A percentile compares a stretch with the other conserved stretches of the same genome.
phyloP scores from a whole-genome alignment of 2,329 filamentous ascomycete species.

The Phaeoacremonium minimum region DNA sequence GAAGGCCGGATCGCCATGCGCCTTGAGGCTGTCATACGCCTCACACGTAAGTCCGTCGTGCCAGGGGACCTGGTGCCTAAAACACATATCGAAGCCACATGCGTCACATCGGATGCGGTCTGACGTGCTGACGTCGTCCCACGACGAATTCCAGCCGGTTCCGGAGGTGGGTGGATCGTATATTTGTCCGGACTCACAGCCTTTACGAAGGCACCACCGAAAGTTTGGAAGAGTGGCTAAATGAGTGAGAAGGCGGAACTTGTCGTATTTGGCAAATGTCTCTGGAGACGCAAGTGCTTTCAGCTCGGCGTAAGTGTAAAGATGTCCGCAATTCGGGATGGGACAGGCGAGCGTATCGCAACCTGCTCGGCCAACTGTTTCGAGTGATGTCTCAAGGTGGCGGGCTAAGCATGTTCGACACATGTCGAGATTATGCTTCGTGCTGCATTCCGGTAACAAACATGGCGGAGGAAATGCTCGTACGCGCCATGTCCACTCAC shows the following conservation, averaged over 20 bases:
- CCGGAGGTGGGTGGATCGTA: slow-evolving; percentile 7
- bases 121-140: background rate
- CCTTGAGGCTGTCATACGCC: slow-evolving; percentile 8
- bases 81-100: slow-evolving; percentile 20
- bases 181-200: slow-evolving; percentile 15
- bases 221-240: slow-evolving; percentile 10
- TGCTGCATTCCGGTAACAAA: slow-evolving; percentile 7
- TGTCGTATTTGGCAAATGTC: slow-evolving; percentile 11
- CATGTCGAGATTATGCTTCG: slow-evolving; percentile 7
- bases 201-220: slow-evolving; percentile 18
- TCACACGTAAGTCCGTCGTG: slow-evolving; percentile 17
- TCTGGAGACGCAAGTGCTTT: slow-evolving; percentile 1
- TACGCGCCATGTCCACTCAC: slow-evolving; percentile 5
- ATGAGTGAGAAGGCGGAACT: slow-evolving; percentile 3
- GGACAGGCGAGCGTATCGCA: slow-evolving; percentile 9
- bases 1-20: slow-evolving; percentile 1
- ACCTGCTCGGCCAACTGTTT: slow-evolving; percentile 5
- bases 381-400: slow-evolving; percentile 8
- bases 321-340: slow-evolving; percentile 6
- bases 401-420: slow-evolving; percentile 11
- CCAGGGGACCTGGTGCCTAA: slow-evolving; percentile 17
- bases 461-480: slow-evolving; percentile 7
- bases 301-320: slow-evolving; percentile 11
- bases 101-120: slow-evolving; percentile 14
- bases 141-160: background rate